Percentiles rank a stretch among this genome's conserved stretches.
Conservation (phyloP, 495 filamentous ascomycete genomes). For the Cenococcum geophilum region DNA sequence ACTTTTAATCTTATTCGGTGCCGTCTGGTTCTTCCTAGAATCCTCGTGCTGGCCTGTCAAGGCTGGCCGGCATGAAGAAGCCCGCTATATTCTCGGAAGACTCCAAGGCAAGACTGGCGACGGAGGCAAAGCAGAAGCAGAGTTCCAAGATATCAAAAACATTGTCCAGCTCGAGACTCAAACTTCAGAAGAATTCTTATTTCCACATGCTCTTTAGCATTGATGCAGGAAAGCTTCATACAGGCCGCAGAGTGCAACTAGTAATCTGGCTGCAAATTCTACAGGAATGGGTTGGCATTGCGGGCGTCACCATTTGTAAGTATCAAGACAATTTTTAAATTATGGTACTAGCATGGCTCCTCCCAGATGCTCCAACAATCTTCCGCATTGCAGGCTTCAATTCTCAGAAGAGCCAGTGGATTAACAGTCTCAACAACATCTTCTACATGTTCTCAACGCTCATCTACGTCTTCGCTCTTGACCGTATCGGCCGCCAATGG, state of each 20-base stretch:
- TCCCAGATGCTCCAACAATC: slow-evolving; percentile 51
- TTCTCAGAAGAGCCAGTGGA: slow-evolving; percentile 52
- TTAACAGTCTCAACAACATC: slow-evolving; percentile 62
- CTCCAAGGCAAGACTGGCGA: slow-evolving; percentile 55
- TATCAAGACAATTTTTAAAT: too few relatives aligned
- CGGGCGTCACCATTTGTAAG: slow-evolving; percentile 57
- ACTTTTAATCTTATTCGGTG: slow-evolving; percentile 45
- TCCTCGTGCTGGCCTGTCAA: slow-evolving; percentile 31
- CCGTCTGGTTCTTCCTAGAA: slow-evolving; percentile 33
- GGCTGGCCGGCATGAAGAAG: slow-evolving; percentile 33
- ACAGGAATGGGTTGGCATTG: slow-evolving; percentile 69
- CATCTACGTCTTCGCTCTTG: slow-evolving; percentile 62
- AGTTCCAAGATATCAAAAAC: slow-evolving; percentile 58
- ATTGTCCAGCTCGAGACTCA: slow-evolving; percentile 53
- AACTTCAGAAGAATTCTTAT: slow-evolving; percentile 50
- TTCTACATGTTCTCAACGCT: slow-evolving; percentile 59
- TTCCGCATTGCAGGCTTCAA: slow-evolving; percentile 61
- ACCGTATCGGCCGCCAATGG: slow-evolving; percentile 62
- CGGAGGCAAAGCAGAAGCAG: slow-evolving; percentile 49
- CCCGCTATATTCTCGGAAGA: slow-evolving; percentile 54
- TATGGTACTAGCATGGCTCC: too few relatives aligned
- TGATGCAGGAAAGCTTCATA: slow-evolving; percentile 57
- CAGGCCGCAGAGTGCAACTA: slow-evolving; percentile 59
- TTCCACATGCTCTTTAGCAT: slow-evolving; percentile 58
- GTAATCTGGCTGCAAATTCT: slow-evolving; percentile 69